Conservation (phyloP, 192 early-diverging fungal species). For the Coemansia sp. region DNA sequence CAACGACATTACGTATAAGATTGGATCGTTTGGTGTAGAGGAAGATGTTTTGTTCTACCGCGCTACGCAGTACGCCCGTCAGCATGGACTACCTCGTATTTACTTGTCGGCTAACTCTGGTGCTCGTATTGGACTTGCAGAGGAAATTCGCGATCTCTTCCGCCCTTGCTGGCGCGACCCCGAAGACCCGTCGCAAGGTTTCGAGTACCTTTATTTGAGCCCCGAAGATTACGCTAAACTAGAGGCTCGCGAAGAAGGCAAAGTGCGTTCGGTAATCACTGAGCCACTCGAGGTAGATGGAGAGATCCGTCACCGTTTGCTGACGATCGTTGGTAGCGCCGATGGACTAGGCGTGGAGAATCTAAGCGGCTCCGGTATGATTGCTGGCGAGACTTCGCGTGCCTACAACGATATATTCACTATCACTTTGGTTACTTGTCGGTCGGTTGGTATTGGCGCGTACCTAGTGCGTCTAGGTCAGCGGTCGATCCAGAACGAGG, state of each 20-base stretch:
- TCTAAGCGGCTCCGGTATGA: slow-evolving; percentile 93
- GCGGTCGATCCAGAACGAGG: slow-evolving; percentile 96
- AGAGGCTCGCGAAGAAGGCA: slow-evolving; percentile 58
- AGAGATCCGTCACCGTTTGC: slow-evolving; percentile 78
- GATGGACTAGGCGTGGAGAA: slow-evolving; percentile 98
- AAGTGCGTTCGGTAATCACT: slow-evolving; percentile 72
- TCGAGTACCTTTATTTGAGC: slow-evolving; percentile 91
- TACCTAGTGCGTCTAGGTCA: slow-evolving; percentile 99
- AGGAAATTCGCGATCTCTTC: slow-evolving; percentile 87
- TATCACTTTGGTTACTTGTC: slow-evolving; percentile 92
- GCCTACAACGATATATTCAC: slow-evolving; percentile 99
- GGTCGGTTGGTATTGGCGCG: slow-evolving; percentile 98
- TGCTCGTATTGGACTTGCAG: slow-evolving; percentile 96
- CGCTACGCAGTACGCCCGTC: slow-evolving; percentile 87
- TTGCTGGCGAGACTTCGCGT: slow-evolving; percentile 94
- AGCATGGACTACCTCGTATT: slow-evolving; percentile 85
- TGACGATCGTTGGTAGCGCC: slow-evolving; percentile 81
- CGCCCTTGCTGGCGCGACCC: slow-evolving; percentile 85
- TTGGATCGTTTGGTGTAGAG: slow-evolving; percentile 93
- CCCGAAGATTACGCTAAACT: slow-evolving; percentile 71
- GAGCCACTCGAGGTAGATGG: slow-evolving; percentile 71
- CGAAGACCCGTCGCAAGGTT: slow-evolving; percentile 79
- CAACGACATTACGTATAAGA: slow-evolving; percentile 98
- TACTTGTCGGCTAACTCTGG: slow-evolving; percentile 99
- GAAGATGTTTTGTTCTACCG: slow-evolving; percentile 94